Percentiles rank a stretch among this genome's conserved stretches.
These are phyloP conservation scores for Cladosporium austrohemisphaericum DNA, from an alignment of 2,329 filamentous ascomycete genomes.

Conservation along the genomic window DNA sequence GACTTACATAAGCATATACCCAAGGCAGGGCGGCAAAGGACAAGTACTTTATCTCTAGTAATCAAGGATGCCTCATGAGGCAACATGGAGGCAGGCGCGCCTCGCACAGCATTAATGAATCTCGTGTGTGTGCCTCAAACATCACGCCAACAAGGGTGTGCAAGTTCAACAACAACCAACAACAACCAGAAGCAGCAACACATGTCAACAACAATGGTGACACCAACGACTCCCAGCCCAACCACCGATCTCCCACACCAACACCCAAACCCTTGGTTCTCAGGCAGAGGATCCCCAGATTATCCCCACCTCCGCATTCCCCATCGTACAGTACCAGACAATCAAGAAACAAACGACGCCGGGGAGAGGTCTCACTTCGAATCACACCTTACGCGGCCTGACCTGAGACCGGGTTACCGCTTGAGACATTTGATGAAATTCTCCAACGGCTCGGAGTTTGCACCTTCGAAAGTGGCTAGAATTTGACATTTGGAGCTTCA, in stretches of 20 bases:
- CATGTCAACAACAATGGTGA: not conserved
- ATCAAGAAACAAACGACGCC: not conserved
- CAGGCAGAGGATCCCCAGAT: not conserved
- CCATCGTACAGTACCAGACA: not conserved
- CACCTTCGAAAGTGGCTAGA: too few species aligned
- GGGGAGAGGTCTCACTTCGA: slow-evolving; percentile 12
- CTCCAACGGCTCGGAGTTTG: too few species aligned
- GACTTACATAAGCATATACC: not conserved
- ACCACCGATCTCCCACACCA: slow-evolving; percentile 4
- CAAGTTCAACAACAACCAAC: too few species aligned
- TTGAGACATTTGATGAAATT: too few species aligned
- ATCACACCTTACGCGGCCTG: not conserved
- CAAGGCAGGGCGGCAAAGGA: too few species aligned
- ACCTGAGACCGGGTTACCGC: slow-evolving; percentile 1
- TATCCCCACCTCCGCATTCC: not conserved
- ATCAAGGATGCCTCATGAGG: too few species aligned
- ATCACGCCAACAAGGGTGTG: not conserved
- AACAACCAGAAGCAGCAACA: too few species aligned
- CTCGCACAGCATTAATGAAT: too few species aligned
- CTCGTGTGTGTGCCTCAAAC: too few species aligned
- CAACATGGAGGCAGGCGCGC: too few species aligned
- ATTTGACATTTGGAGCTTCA: not conserved
- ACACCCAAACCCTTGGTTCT: not conserved
- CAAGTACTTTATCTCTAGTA: too few species aligned
- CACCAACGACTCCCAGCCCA: not conserved